A percentile compares a stretch with the other conserved stretches of the same genome.
These are phyloP conservation scores for Fusarium sp. DNA, from an alignment of 2,329 filamentous ascomycete species.

Conservation along the genomic window DNA sequence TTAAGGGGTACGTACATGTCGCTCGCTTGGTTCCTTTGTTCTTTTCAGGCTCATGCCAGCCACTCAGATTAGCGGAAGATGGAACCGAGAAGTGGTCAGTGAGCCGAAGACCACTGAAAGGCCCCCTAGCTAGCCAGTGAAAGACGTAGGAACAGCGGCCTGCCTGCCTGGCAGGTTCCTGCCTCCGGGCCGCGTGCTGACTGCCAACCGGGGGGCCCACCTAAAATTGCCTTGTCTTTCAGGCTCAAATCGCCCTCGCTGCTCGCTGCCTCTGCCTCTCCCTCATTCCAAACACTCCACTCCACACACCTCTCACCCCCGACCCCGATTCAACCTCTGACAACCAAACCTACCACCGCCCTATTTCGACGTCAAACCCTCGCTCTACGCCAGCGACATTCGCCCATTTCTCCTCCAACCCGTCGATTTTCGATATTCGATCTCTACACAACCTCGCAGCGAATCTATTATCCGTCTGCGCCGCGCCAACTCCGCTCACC, in stretches of 20 bases:
- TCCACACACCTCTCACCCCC: constrained; percentile 43
- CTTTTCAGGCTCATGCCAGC: constrained; percentile 12
- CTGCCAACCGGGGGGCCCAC: constrained; percentile 3
- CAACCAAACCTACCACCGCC: constrained; percentile 41
- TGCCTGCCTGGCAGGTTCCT: constrained; percentile 27
- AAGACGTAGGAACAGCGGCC: constrained; percentile 17
- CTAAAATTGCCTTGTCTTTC: constrained; percentile 48
- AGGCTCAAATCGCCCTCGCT: constrained; percentile 43
- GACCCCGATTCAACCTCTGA: constrained; percentile 45
- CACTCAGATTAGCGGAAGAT: constrained; percentile 34
- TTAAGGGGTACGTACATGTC: constrained; percentile 17
- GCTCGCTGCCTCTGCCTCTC: constrained; percentile 34
- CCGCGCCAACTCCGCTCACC: constrained; percentile 27
- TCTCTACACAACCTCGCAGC: constrained; percentile 1
- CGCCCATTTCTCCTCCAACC: constrained; percentile 32
- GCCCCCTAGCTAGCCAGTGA: constrained; percentile 3
- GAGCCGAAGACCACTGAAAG: constrained; percentile 23
- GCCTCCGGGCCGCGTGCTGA: constrained; percentile 18
- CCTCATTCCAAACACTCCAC: constrained; percentile 46
- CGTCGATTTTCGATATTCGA: constrained; percentile 25
- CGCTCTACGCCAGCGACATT: constrained; percentile 41
- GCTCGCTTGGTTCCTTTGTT: constrained; percentile 27
- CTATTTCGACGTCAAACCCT: constrained; percentile 40
- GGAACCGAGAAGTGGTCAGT: constrained; percentile 27
- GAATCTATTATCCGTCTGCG: constrained; percentile 26